These are phyloP conservation scores for Fusarium sp. DNA, from an alignment of 2,329 filamentous ascomycete genomes.

Conservation along the genomic window DNA sequence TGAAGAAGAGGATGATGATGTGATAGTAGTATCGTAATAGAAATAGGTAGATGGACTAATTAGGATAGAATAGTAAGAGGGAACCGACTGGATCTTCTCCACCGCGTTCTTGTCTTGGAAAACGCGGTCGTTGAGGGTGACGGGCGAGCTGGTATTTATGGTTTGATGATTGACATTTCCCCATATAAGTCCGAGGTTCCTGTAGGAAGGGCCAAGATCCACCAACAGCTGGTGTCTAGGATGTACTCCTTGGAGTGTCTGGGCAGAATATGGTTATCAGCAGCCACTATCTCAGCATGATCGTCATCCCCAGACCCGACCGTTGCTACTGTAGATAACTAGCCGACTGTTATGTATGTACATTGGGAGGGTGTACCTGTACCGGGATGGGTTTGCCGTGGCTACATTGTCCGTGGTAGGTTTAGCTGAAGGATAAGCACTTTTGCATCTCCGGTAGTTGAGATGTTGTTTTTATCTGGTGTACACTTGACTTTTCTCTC, in stretches of 20 bases:
- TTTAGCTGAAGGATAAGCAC: constrained; percentile 11
- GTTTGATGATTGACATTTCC: constrained; percentile 9
- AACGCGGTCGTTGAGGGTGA: constrained; percentile 31
- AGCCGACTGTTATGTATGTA: constrained; percentile 13
- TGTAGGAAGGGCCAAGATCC: neutral
- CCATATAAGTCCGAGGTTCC: neutral
- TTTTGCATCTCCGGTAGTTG: constrained; percentile 33
- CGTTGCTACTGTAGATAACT: constrained; percentile 39
- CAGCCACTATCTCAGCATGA: constrained; percentile 36
- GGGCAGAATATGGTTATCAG: constrained; percentile 18
- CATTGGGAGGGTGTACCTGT: neutral
- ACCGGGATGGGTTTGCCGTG: constrained; percentile 38
- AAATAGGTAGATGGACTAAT: neutral
- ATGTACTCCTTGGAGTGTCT: neutral
- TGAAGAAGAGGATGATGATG: constrained; percentile 1
- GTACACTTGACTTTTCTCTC: neutral
- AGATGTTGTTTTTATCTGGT: neutral
- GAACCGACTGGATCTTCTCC: constrained; percentile 30
- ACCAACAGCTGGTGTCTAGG: neutral
- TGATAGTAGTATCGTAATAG: constrained; percentile 17
- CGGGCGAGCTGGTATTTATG: constrained; percentile 41
- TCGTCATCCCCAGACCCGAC: constrained; percentile 39
- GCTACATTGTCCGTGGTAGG: constrained; percentile 30
- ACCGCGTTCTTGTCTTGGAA: constrained; percentile 21
- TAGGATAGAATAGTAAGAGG: neutral